Evolutionary conservation across 2,329 filamentous ascomycete genomes (phyloP).

Genomic region (Curvularia eragrostidis): DNA sequence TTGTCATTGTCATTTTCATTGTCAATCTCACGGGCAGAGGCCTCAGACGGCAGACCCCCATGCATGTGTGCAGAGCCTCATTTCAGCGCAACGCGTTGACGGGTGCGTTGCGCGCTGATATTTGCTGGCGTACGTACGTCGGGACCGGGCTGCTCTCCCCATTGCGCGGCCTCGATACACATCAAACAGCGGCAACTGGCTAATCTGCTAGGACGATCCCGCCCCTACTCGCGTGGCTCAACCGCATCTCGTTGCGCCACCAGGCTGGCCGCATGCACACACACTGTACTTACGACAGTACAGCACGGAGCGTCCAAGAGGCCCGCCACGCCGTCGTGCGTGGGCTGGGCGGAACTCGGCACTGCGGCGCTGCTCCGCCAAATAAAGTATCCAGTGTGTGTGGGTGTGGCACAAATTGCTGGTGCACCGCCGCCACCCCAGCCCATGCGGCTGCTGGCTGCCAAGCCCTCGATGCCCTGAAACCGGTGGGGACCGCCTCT

Average conservation of each 20-base stretch:
- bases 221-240: constrained; percentile 4
- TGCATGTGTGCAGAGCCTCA: constrained; percentile 3
- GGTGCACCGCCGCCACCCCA: constrained; percentile 17
- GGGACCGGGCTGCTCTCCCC: too few relatives aligned
- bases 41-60: too few relatives aligned
- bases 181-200: constrained; percentile 10
- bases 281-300: neutral
- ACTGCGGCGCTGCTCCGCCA: neutral
- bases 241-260: constrained; percentile 1
- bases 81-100: neutral
- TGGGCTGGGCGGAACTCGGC: neutral
- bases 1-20: too few relatives aligned
- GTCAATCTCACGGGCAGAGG: too few relatives aligned
- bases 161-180: constrained; percentile 17
- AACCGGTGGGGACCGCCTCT: constrained; percentile 30
- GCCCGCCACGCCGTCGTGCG: neutral
- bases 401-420: neutral
- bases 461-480: constrained; percentile 30
- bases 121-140: too few relatives aligned
- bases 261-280: neutral
- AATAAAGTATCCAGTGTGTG: neutral
- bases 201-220: constrained; percentile 16
- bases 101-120: too few relatives aligned
- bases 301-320: neutral
- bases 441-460: constrained; percentile 14